phyloP scores from a whole-genome alignment of 768 basidiomycete species.

The Suillus americanus region DNA sequence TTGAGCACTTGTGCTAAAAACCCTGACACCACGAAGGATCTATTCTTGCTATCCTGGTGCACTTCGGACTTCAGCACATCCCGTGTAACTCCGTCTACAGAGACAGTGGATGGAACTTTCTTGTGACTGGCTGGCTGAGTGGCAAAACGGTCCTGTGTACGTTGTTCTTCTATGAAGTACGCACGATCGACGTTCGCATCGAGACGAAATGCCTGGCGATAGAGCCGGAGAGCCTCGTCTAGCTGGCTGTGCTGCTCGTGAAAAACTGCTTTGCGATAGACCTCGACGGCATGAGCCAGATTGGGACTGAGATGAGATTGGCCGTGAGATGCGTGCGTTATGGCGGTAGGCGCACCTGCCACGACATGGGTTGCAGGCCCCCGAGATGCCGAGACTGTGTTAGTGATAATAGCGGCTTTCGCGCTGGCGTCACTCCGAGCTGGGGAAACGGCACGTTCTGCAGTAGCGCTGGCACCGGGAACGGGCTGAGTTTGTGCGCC shows the following conservation, averaged over 20 bases:
- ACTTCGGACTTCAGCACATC: slow-evolving; percentile 73
- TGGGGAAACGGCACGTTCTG: slow-evolving; percentile 11
- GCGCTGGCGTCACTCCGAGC: slow-evolving; percentile 3
- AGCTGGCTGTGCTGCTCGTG: slow-evolving; percentile 73
- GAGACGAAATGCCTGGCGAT: slow-evolving; percentile 78
- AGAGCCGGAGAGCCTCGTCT: slow-evolving; percentile 73
- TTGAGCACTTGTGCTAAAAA: slow-evolving; percentile 49
- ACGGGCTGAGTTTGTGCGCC: not conserved
- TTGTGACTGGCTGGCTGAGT: slow-evolving; percentile 42
- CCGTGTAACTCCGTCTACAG: slow-evolving; percentile 61
- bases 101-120: slow-evolving; percentile 81
- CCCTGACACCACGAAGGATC: slow-evolving; percentile 27
- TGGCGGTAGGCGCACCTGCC: slow-evolving; percentile 14
- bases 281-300: slow-evolving; percentile 52
- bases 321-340: slow-evolving; percentile 23
- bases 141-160: slow-evolving; percentile 14
- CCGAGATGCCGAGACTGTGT: not conserved
- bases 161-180: slow-evolving; percentile 58
- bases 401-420: not conserved
- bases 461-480: slow-evolving; percentile 5
- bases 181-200: slow-evolving; percentile 74
- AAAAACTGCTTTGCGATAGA: slow-evolving; percentile 70
- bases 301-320: slow-evolving; percentile 32
- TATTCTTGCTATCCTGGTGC: slow-evolving; percentile 54
- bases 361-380: slow-evolving; percentile 13